Evolutionary conservation across 2,329 filamentous ascomycete genomes (phyloP), one percentile per base, ranked within the genome.

Genomic region (Xylaria polymorpha): DNA sequence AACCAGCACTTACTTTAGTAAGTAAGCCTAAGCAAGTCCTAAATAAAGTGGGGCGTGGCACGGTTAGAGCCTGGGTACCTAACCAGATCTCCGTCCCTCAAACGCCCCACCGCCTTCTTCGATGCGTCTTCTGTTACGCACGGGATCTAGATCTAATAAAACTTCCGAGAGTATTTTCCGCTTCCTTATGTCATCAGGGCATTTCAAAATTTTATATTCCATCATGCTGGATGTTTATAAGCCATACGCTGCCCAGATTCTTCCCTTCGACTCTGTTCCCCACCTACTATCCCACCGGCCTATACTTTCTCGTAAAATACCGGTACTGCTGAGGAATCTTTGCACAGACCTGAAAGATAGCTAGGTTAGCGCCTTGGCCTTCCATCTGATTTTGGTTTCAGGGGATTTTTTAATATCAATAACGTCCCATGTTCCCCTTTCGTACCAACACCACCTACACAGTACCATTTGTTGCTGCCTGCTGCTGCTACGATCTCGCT

Each of bases 351-450:
- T n/a, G 18, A 6, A 43, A 48, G 20, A 22, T 48, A 50, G 20
- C 22, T 50, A 29, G 46, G 20, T 12, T 50, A 50, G 46, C 46
- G 46, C 46, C 46, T 50, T 51, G 48, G 48, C 48, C 22, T 32
- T 29, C 14, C 15, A 51, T 18, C 20, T 25, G 12, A 15, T 50
- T 50, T 50, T 29, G 12, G 14, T 50, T 50, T 29, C 44, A 29
- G 43, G 43, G 20, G 20, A 46, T 10, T 10, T 20, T 20, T 43
- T n/a, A 43, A 46, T 22, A 48, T 48, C 22, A 20, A 48, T 8
- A 46, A 46, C n/a, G n/a, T 20, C 20, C 7, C 43, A 46, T 10
- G 3, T 46, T 46, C 43, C n/a, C 43, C 43, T 25, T 48, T 48
- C 18, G 18, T 3, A 4, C 39, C 39, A 15, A 41, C 39, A 14